phyloP scores from a whole-genome alignment of 805 yeast species.

The Sugiyamaella chiloensis region DNA sequence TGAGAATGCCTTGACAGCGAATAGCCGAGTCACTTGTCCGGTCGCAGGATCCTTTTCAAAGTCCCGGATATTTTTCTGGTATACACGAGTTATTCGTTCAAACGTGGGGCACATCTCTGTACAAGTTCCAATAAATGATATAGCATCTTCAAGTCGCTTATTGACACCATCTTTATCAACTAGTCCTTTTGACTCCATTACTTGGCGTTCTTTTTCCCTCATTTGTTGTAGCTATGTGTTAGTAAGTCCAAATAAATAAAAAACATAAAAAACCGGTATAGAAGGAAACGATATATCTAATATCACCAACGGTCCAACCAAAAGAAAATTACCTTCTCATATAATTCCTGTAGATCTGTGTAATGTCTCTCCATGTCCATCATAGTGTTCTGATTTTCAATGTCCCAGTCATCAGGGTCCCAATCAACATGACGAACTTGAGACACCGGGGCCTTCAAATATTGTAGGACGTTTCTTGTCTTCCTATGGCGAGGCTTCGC shows the following conservation, averaged over 20 bases:
- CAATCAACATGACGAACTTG: slow-evolving; percentile 9
- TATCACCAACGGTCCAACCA: slow-evolving; percentile 1
- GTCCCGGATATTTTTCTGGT: slow-evolving; percentile 79
- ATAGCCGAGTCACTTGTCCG: slow-evolving; percentile 51
- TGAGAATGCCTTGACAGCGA: slow-evolving; percentile 87
- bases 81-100: slow-evolving; percentile 83
- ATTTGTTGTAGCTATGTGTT: slow-evolving; percentile 61
- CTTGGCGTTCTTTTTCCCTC: slow-evolving; percentile 69
- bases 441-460: slow-evolving; percentile 3
- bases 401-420: slow-evolving; percentile 59
- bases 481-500: slow-evolving; percentile 8
- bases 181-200: slow-evolving; percentile 75
- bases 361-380: slow-evolving; percentile 45
- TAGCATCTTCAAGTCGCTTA: slow-evolving; percentile 84
- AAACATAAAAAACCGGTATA: too few relatives aligned
- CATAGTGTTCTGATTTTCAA: slow-evolving; percentile 65
- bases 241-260: too few relatives aligned
- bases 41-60: slow-evolving; percentile 67
- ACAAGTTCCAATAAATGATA: slow-evolving; percentile 83
- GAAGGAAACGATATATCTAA: too few relatives aligned
- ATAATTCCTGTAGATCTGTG: slow-evolving; percentile 63
- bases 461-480: slow-evolving; percentile 12
- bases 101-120: slow-evolving; percentile 91
- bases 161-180: slow-evolving; percentile 85
- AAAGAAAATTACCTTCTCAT: slow-evolving; percentile 42